Conservation (phyloP, 345 rosid species). For the Linum usitatissimum region DNA sequence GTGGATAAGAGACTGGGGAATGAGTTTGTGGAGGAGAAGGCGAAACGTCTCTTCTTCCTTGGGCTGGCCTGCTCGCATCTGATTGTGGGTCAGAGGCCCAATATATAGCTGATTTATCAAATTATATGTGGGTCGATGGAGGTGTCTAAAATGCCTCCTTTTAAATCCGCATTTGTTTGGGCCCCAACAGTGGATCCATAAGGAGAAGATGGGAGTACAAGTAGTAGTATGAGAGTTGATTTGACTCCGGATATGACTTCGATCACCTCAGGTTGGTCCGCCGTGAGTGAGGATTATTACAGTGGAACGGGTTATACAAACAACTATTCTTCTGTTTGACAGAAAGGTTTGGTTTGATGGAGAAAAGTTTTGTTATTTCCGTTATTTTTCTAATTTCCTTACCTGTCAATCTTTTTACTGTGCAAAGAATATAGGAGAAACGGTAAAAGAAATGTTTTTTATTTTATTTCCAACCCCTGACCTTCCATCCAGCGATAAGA, state of each 20-base stretch:
- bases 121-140: slow-evolving; percentile 28
- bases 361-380: not conserved
- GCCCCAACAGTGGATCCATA: slow-evolving; percentile 17
- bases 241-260: slow-evolving; percentile 19
- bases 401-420: no score
- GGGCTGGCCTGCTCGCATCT: slow-evolving; percentile 46
- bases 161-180: slow-evolving; percentile 47
- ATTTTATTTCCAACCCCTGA: no score
- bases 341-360: no score
- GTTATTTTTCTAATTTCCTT: no score
- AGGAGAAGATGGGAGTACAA: not conserved
- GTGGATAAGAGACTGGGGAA: slow-evolving; percentile 32
- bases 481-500: no score
- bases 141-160: slow-evolving; percentile 30
- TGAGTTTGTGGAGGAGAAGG: slow-evolving; percentile 30
- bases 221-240: slow-evolving; percentile 5
- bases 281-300: slow-evolving; percentile 14
- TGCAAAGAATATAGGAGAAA: no score
- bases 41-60: slow-evolving; percentile 31
- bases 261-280: slow-evolving; percentile 33
- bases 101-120: slow-evolving; percentile 28
- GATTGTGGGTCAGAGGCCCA: slow-evolving; percentile 38
- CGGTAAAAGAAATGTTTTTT: no score
- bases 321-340: slow-evolving; percentile 10
- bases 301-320: slow-evolving; percentile 13